phyloP scores from a whole-genome alignment of 495 filamentous ascomycete species.

The Penicillium ochrochloron region DNA sequence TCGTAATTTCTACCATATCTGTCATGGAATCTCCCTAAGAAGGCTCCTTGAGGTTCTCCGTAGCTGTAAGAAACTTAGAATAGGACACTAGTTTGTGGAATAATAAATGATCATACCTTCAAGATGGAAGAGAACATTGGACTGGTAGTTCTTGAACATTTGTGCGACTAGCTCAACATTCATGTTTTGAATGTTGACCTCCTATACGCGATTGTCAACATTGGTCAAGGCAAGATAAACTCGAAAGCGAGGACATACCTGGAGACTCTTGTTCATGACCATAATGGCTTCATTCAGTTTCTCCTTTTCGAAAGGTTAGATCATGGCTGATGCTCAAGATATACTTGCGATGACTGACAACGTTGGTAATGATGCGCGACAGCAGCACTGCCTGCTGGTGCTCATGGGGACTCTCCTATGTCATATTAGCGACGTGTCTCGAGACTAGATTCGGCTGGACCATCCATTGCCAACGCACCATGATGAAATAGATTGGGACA shows the following conservation, averaged over 20 bases:
- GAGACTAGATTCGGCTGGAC: not conserved
- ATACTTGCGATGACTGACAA: constrained; percentile 58
- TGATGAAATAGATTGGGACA: not conserved
- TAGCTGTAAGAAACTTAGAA: constrained; percentile 57
- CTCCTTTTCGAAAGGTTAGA: constrained; percentile 60
- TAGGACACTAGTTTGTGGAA: not conserved
- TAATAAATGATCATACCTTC: constrained; percentile 69
- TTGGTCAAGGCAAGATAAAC: not conserved
- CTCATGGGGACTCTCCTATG: constrained; percentile 93
- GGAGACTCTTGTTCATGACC: constrained; percentile 87
- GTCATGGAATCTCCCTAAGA: constrained; percentile 28
- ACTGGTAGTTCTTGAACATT: constrained; percentile 99
- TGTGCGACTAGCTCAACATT: constrained; percentile 96
- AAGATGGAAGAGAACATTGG: constrained; percentile 94
- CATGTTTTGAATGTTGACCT: constrained; percentile 98
- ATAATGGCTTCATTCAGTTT: constrained; percentile 96
- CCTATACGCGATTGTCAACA: constrained; percentile 51
- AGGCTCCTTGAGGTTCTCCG: constrained; percentile 83
- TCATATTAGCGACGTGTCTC: not conserved
- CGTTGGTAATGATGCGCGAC: constrained; percentile 95
- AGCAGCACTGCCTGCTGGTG: constrained; percentile 94
- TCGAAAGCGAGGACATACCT: constrained; percentile 55
- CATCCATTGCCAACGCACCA: constrained; percentile 16
- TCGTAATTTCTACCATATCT: constrained; percentile 17
- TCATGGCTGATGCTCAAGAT: not conserved